Base-by-base conservation (phyloP, 1,139 yeast genomes). In the Candida dubliniensis region DNA sequence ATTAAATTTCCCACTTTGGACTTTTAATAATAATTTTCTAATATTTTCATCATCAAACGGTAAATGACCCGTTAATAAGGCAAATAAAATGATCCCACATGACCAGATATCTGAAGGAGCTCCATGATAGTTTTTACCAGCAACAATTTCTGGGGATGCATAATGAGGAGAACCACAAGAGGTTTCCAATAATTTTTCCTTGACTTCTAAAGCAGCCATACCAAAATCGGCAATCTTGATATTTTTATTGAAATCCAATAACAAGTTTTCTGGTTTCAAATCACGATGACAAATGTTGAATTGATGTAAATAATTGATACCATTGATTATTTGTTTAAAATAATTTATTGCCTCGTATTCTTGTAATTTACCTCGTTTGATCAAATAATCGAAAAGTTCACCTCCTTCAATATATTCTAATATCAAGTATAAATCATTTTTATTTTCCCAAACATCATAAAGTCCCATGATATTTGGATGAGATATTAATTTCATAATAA, bases 41-140 rank as follows among this genome's bases (percentile, higher is more conserved):
- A 93, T 90, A 63, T 90, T 90, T 57, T 90, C 98, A 65, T 93
- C 98, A 66, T 93, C 99, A 63, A 95, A 95, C 1, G 99, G 99
- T 50, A 93, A 73, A 64, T 93, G 93, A 31, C 99, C 99, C 0
- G 98, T 91, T 45, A 93, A 74, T 43, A 93, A 71, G 1, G 99
- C 99, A 69, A 89, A 93, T 42, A 93, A 71, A 44, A 93, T 93
- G 53, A 93, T 89, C 52, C 99, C 99, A 67, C 99, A 93, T 9
- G 97, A 90, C 99, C 99, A 93, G 43, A 93, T 93, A 65, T 93
- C 99, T 32, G 95, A 84, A 26, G 96, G 97, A 14, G 96, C 93
- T 12, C 99, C 99, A 61, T 93, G 98, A 63, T 93, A 93, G 49
- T 82, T 87, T 52, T 85, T 81, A 38, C 99, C 99, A 9, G 96